phyloP scores from a whole-genome alignment of 352 stramenopile genomes.

The Stramenopiles sp. region DNA sequence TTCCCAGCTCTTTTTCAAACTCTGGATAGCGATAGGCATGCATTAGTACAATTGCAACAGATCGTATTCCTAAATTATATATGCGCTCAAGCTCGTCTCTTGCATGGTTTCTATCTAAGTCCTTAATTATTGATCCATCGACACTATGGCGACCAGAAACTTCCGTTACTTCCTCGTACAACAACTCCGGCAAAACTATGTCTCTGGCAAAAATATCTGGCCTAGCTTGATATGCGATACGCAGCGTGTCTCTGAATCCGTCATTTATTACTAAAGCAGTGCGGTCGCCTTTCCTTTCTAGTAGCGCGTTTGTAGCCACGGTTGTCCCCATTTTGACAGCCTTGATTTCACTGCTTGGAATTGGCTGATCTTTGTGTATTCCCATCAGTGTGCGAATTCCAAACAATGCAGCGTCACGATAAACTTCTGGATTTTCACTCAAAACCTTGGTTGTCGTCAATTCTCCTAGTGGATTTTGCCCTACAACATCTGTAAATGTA shows the following conservation, averaged over 20 bases:
- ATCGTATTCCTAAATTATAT: constrained; percentile 59
- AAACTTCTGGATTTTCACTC: constrained; percentile 88
- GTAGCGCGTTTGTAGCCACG: constrained; percentile 94
- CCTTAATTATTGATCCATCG: background rate
- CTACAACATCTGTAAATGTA: constrained; percentile 90
- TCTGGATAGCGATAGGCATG: constrained; percentile 84
- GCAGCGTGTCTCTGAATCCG: constrained; percentile 83
- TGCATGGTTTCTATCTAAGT: background rate
- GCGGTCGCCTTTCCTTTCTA: constrained; percentile 83
- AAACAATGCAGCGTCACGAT: constrained; percentile 83
- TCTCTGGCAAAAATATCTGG: constrained; percentile 88
- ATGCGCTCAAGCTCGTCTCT: constrained; percentile 19
- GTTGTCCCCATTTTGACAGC: constrained; percentile 97
- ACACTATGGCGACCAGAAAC: constrained; percentile 88
- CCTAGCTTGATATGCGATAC: constrained; percentile 94
- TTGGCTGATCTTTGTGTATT: constrained; percentile 37
- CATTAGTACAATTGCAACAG: constrained; percentile 79
- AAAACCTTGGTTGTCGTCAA: constrained; percentile 84
- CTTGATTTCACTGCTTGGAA: constrained; percentile 70
- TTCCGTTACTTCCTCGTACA: constrained; percentile 91
- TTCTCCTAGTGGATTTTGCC: constrained; percentile 27
- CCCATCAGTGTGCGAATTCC: no score
- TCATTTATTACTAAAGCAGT: constrained; percentile 81
- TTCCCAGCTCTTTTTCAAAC: constrained; percentile 68
- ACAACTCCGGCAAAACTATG: constrained; percentile 61